Evolutionary conservation across 2,329 filamentous ascomycete genomes (phyloP).

Genomic region (Fusarium sterilihyphosum): DNA sequence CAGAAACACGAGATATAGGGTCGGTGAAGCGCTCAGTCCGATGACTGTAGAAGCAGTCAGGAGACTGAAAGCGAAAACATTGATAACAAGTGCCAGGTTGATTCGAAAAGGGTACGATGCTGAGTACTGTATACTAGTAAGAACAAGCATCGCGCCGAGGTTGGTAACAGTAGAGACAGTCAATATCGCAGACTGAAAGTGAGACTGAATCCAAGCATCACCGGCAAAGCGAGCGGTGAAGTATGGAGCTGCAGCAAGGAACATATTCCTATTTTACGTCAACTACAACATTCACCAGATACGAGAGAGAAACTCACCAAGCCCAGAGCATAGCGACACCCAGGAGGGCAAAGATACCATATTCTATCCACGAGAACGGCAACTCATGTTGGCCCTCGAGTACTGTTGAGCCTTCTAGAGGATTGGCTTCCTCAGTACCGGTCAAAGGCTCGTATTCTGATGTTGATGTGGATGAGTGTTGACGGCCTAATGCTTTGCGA

Average conservation of each 20-base stretch:
- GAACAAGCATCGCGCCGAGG: conserved; percentile 76
- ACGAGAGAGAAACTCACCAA: conserved; percentile 68
- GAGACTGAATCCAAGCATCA: conserved; percentile 75
- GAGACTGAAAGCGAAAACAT: conserved; percentile 78
- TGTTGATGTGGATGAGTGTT: conserved; percentile 31
- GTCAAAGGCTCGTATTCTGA: conserved; percentile 50
- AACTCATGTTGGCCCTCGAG: conserved; percentile 51
- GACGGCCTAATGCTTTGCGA: conserved; percentile 38
- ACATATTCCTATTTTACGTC: conserved; percentile 83
- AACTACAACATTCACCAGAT: neutral
- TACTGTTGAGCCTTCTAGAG: conserved; percentile 40
- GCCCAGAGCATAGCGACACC: conserved; percentile 98
- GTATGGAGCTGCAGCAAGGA: conserved; percentile 92
- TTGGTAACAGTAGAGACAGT: conserved; percentile 88
- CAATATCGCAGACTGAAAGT: conserved; percentile 91
- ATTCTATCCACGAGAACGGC: conserved; percentile 86
- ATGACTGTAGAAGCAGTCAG: conserved; percentile 82
- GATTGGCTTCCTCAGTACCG: conserved; percentile 41
- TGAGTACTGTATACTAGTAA: conserved; percentile 81
- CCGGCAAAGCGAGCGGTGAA: conserved; percentile 83
- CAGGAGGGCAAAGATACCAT: conserved; percentile 83
- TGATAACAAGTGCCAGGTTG: conserved; percentile 78
- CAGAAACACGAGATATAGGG: conserved; percentile 80
- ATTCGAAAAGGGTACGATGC: conserved; percentile 93
- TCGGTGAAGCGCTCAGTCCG: conserved; percentile 70